Evolutionary conservation across 257 asterid species (phyloP).

Genomic region (Primulina eburnea): DNA sequence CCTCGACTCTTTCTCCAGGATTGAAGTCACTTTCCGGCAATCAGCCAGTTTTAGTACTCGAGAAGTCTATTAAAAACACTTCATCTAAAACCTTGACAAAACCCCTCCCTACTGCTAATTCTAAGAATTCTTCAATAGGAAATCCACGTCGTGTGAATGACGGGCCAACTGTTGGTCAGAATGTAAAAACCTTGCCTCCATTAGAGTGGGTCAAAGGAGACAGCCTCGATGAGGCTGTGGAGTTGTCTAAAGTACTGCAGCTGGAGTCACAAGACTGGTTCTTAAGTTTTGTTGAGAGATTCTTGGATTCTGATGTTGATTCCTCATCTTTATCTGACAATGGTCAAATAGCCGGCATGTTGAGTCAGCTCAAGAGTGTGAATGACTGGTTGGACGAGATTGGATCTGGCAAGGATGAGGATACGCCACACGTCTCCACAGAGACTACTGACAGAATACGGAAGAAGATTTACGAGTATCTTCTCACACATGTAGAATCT

Average conservation of each 20-base stretch:
- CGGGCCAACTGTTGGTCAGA: slow-evolving; percentile 42
- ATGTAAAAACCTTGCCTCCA: slow-evolving; percentile 43
- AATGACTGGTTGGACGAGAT: slow-evolving; percentile 93
- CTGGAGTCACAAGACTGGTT: slow-evolving; percentile 93
- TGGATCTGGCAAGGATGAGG: slow-evolving; percentile 61
- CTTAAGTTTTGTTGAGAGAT: slow-evolving; percentile 83
- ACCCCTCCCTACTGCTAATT: slow-evolving; percentile 44
- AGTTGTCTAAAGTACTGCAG: slow-evolving; percentile 68
- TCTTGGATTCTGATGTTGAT: slow-evolving; percentile 86
- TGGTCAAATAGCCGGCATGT: slow-evolving; percentile 93
- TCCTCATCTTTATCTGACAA: slow-evolving; percentile 69
- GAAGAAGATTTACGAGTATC: slow-evolving; percentile 92
- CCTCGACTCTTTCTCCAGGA: slow-evolving; percentile 38
- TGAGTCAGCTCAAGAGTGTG: slow-evolving; percentile 90
- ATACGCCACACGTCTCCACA: slow-evolving; percentile 45
- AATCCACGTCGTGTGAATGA: slow-evolving; percentile 46
- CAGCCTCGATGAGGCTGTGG: slow-evolving; percentile 73
- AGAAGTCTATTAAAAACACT: slow-evolving; percentile 51
- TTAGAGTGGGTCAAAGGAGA: slow-evolving; percentile 91
- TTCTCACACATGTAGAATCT: slow-evolving; percentile 92
- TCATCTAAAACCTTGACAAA: slow-evolving; percentile 42
- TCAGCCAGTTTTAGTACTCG: slow-evolving; percentile 66
- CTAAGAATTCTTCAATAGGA: slow-evolving; percentile 46
- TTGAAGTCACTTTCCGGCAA: slow-evolving; percentile 36
- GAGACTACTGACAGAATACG: slow-evolving; percentile 83